These are phyloP conservation scores for Penicillium sp. DNA, from an alignment of 2,329 filamentous ascomycete species.

Conservation along the genomic window DNA sequence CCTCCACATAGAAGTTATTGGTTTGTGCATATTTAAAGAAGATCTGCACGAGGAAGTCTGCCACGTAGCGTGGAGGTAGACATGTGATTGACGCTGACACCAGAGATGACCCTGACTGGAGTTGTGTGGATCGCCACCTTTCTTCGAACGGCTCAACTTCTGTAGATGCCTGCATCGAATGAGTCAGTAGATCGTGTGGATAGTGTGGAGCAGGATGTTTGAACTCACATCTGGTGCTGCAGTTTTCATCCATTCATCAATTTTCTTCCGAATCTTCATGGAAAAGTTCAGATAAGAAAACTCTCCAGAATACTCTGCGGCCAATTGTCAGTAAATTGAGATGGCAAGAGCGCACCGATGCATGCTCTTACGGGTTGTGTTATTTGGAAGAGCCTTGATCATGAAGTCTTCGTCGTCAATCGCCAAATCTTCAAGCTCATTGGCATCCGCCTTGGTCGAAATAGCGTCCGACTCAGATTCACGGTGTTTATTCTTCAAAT, in stretches of 20 bases:
- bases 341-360: neutral
- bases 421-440: constrained; percentile 40
- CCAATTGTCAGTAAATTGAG: neutral
- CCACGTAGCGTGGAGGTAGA: constrained; percentile 45
- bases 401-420: constrained; percentile 44
- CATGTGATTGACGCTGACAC: constrained; percentile 40
- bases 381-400: constrained; percentile 40
- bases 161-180: constrained; percentile 28
- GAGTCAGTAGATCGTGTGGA: constrained; percentile 4
- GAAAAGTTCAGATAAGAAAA: constrained; percentile 48
- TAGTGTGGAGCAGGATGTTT: neutral
- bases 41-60: constrained; percentile 43
- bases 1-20: constrained; percentile 46
- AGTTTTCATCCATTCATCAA: constrained; percentile 44
- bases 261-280: constrained; percentile 43
- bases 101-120: constrained; percentile 40
- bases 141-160: constrained; percentile 43
- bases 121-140: constrained; percentile 43
- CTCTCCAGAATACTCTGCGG: constrained; percentile 45
- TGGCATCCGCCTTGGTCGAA: constrained; percentile 31
- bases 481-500: constrained; percentile 41
- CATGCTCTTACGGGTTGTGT: constrained; percentile 36
- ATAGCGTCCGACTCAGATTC: constrained; percentile 32
- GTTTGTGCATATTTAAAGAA: constrained; percentile 47
- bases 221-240: constrained; percentile 35